Conservation (phyloP, 129 eudicot species). For the Helianthus tuberosus region DNA sequence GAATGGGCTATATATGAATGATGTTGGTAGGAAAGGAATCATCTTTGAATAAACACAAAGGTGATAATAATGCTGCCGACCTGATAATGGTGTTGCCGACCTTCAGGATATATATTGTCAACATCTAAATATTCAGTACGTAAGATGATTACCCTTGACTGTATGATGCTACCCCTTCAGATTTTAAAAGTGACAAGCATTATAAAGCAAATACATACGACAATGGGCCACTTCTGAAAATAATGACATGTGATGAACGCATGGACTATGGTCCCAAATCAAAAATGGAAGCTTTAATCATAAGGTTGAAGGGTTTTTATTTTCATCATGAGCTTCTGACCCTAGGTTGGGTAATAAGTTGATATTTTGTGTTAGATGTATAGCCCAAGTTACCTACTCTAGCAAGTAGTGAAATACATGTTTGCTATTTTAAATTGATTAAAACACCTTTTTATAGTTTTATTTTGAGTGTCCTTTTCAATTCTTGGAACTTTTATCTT, state of each 20-base stretch:
- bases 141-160: not conserved
- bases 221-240: not conserved
- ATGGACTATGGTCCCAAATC: not conserved
- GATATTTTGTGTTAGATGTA: too few relatives aligned
- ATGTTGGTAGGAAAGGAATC: too few relatives aligned
- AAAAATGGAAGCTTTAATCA: conserved; percentile 11
- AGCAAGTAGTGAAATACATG: too few relatives aligned
- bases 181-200: not conserved
- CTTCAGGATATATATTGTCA: not conserved
- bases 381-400: too few relatives aligned
- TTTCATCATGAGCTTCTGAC: too few relatives aligned
- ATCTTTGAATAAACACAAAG: not conserved
- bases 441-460: too few relatives aligned
- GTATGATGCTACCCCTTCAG: not conserved
- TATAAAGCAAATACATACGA: not conserved
- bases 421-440: too few relatives aligned
- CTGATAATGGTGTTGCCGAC: not conserved
- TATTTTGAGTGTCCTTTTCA: too few relatives aligned
- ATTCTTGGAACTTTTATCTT: too few relatives aligned
- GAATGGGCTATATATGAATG: too few relatives aligned
- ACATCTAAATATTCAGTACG: not conserved
- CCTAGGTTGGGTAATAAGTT: too few relatives aligned
- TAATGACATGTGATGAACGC: conserved; percentile 1
- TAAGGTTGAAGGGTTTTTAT: not conserved
- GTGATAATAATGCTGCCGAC: not conserved